A percentile compares a stretch with the other conserved stretches of the same genome.
phyloP scores from a whole-genome alignment of 2,329 filamentous ascomycete genomes.

The Rhynchosporium agropyri region DNA sequence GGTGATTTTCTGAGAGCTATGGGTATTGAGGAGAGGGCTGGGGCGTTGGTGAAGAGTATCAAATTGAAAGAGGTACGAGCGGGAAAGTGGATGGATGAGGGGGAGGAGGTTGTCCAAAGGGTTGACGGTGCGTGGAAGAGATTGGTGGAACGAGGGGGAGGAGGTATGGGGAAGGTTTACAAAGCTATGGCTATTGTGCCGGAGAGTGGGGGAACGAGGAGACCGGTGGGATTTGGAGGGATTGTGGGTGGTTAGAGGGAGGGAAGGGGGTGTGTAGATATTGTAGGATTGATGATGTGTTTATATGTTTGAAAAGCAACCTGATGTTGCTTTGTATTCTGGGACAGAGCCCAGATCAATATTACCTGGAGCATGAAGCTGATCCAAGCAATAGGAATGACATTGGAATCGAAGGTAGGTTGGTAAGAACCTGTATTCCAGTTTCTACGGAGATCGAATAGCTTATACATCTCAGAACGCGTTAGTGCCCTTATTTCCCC shows the following conservation, averaged over 20 bases:
- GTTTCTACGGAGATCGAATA: too few species aligned
- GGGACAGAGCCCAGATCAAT: not conserved
- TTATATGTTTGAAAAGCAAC: not conserved
- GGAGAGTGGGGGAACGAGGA: conserved; percentile 70
- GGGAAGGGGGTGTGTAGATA: not conserved
- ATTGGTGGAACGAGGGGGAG: conserved; percentile 78
- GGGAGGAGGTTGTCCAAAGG: conserved; percentile 56
- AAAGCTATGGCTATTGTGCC: conserved; percentile 91
- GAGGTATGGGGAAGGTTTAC: conserved; percentile 93
- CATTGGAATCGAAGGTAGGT: too few species aligned
- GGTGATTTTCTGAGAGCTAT: conserved; percentile 76
- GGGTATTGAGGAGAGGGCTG: conserved; percentile 80
- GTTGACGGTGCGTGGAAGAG: conserved; percentile 78
- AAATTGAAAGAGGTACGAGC: conserved; percentile 54
- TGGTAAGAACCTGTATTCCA: too few species aligned
- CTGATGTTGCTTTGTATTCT: not conserved
- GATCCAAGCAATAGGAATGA: too few species aligned
- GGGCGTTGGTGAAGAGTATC: conserved; percentile 60
- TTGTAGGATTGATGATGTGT: not conserved
- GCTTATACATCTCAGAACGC: too few species aligned
- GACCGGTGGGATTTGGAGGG: conserved; percentile 91
- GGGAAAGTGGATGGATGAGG: conserved; percentile 41
- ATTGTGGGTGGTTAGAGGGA: conserved; percentile 44
- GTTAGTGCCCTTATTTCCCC: too few species aligned
- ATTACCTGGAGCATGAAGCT: not conserved